These are phyloP conservation scores for Amniculicola lignicola DNA, from an alignment of 495 filamentous ascomycete species.

Conservation along the genomic window DNA sequence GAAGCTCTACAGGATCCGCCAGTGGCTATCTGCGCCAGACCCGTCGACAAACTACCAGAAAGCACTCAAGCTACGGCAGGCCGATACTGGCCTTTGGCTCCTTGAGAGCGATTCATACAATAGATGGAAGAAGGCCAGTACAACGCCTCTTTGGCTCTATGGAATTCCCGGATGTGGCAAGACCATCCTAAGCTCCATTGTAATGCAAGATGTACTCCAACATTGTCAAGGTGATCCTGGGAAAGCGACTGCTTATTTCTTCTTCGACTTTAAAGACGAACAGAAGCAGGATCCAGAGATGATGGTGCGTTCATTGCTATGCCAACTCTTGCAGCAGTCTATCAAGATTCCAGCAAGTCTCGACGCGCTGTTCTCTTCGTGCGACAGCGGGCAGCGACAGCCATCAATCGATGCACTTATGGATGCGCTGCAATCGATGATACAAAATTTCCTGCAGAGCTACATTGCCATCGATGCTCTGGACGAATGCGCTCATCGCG, in stretches of 20 bases:
- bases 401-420: constrained; percentile 1
- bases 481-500: constrained; percentile 6
- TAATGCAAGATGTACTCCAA: constrained; percentile 1
- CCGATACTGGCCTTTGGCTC: not conserved
- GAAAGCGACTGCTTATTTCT: constrained; percentile 3
- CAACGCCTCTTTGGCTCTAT: not conserved
- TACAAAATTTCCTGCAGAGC: not conserved
- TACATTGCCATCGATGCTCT: constrained; percentile 9
- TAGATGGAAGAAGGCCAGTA: not conserved
- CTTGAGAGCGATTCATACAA: not conserved
- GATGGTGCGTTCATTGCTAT: constrained; percentile 10
- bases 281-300: constrained; percentile 10
- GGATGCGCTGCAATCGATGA: not conserved
- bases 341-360: constrained; percentile 8
- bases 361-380: constrained; percentile 3
- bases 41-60: not conserved
- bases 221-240: constrained; percentile 6
- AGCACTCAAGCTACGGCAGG: not conserved
- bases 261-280: constrained; percentile 10
- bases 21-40: not conserved
- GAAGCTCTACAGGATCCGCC: not conserved
- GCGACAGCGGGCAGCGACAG: constrained; percentile 5
- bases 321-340: constrained; percentile 3
- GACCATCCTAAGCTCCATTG: constrained; percentile 3
- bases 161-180: not conserved